A percentile compares a stretch with the other conserved stretches of the same genome.
These are phyloP conservation scores for Phytophthora europaea DNA, from an alignment of 352 stramenopile genomes.

Conservation along the genomic window DNA sequence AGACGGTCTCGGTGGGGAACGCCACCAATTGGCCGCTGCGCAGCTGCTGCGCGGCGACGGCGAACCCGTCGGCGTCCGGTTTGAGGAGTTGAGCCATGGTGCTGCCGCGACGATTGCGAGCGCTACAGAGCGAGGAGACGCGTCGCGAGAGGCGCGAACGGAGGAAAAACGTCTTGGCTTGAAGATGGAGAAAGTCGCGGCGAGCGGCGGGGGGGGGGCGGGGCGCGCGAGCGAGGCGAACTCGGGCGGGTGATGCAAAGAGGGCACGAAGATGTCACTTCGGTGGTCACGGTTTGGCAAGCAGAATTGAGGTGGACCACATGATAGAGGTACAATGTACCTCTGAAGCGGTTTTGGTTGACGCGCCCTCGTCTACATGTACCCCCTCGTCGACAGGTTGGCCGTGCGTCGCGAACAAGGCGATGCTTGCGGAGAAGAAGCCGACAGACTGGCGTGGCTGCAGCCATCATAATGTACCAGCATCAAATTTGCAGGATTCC, in stretches of 20 bases:
- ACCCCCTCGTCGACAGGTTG: not conserved
- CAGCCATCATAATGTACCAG: not conserved
- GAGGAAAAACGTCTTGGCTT: slow-evolving; percentile 24
- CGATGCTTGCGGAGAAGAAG: not conserved
- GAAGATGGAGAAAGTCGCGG: slow-evolving; percentile 15
- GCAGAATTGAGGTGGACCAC: slow-evolving; percentile 9
- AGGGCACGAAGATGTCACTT: slow-evolving; percentile 15
- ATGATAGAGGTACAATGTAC: slow-evolving; percentile 7
- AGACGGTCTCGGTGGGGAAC: slow-evolving; percentile 99
- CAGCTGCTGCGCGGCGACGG: slow-evolving; percentile 70
- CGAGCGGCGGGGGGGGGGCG: not conserved
- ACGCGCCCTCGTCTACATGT: not conserved
- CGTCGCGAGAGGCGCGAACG: slow-evolving; percentile 18
- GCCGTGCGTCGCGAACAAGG: too few species aligned
- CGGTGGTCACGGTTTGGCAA: slow-evolving; percentile 1
- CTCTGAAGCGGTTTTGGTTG: not conserved
- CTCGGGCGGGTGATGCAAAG: not conserved
- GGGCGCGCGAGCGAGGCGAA: not conserved
- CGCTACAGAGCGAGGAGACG: slow-evolving; percentile 20
- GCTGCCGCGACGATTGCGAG: slow-evolving; percentile 8
- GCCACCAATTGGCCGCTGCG: slow-evolving; percentile 85
- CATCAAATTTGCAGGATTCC: not conserved
- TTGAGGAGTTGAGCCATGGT: slow-evolving; percentile 61
- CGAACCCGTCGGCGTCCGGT: slow-evolving; percentile 57
- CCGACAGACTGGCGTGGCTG: not conserved